Evolutionary conservation across 306 rosid genomes (phyloP).

Genomic region (Quillaja saponaria): DNA sequence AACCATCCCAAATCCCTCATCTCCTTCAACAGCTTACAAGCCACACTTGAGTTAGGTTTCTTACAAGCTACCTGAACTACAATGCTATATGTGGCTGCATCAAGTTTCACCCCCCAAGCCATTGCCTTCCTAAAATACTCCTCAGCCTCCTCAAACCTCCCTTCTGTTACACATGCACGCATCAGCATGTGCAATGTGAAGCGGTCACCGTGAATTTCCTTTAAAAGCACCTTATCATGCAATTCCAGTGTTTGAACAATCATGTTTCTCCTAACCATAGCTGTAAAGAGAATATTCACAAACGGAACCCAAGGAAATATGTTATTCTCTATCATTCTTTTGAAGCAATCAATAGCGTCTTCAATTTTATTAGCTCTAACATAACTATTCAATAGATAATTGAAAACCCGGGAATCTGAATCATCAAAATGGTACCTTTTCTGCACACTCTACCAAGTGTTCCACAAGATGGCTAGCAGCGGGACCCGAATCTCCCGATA

Average conservation of each 20-base stretch:
- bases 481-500: slow-evolving; percentile 37
- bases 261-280: slow-evolving; percentile 59
- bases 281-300: slow-evolving; percentile 54
- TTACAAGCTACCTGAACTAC: slow-evolving; percentile 52
- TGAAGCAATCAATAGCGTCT: slow-evolving; percentile 57
- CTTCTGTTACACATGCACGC: slow-evolving; percentile 54
- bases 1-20: slow-evolving; percentile 67
- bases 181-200: slow-evolving; percentile 49
- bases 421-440: slow-evolving; percentile 42
- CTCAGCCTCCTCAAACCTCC: slow-evolving; percentile 47
- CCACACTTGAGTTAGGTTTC: slow-evolving; percentile 41
- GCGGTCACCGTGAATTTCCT: slow-evolving; percentile 48
- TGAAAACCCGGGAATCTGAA: slow-evolving; percentile 46
- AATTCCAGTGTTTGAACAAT: slow-evolving; percentile 32
- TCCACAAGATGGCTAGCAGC: slow-evolving; percentile 37
- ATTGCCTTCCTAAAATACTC: slow-evolving; percentile 42
- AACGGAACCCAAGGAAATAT: slow-evolving; percentile 39
- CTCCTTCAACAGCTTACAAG: slow-evolving; percentile 47
- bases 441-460: slow-evolving; percentile 41
- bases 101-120: slow-evolving; percentile 50
- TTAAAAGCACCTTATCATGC: slow-evolving; percentile 51
- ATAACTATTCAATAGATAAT: slow-evolving; percentile 56
- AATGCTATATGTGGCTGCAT: slow-evolving; percentile 52
- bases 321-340: slow-evolving; percentile 47
- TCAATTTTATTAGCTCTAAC: slow-evolving; percentile 52